Evolutionary conservation across 2,329 filamentous ascomycete species (phyloP).

Genomic region (Exophiala oligosperma): DNA sequence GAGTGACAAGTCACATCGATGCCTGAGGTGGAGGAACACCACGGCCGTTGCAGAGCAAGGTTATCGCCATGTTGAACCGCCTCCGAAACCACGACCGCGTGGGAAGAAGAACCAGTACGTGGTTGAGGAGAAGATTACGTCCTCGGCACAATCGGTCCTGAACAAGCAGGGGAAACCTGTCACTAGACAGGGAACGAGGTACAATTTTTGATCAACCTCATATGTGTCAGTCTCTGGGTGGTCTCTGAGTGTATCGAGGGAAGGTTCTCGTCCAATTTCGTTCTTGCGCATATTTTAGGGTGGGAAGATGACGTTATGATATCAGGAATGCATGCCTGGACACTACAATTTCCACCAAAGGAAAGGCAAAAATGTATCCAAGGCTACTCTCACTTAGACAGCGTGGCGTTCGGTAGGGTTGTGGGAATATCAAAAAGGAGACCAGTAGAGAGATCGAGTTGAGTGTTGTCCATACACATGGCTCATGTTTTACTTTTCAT

Average conservation of each 20-base stretch:
- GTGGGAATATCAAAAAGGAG: not conserved
- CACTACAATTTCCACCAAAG: too few species aligned
- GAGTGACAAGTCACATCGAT: conserved; percentile 57
- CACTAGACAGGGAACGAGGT: conserved; percentile 52
- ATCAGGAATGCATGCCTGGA: not conserved
- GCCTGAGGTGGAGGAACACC: conserved; percentile 65
- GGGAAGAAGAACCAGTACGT: conserved; percentile 35
- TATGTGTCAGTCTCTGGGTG: too few species aligned
- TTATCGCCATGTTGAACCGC: conserved; percentile 61
- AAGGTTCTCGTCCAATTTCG: too few species aligned
- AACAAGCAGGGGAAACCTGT: conserved; percentile 52
- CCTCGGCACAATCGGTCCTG: conserved; percentile 1
- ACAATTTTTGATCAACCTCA: conserved; percentile 39
- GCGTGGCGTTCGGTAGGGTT: conserved; percentile 6
- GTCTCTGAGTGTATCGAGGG: too few species aligned
- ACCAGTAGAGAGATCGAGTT: too few species aligned
- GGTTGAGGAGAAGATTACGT: conserved; percentile 25
- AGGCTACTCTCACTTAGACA: not conserved
- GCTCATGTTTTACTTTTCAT: too few species aligned
- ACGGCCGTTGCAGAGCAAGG: conserved; percentile 60
- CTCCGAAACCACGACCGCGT: conserved; percentile 42
- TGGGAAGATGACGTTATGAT: not conserved
- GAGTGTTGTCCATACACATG: too few species aligned
- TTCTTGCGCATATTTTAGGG: not conserved
- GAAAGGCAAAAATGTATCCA: too few species aligned